These are phyloP conservation scores for Staphylotrichum longicolle DNA, from an alignment of 495 filamentous ascomycete species.

Conservation along the genomic window DNA sequence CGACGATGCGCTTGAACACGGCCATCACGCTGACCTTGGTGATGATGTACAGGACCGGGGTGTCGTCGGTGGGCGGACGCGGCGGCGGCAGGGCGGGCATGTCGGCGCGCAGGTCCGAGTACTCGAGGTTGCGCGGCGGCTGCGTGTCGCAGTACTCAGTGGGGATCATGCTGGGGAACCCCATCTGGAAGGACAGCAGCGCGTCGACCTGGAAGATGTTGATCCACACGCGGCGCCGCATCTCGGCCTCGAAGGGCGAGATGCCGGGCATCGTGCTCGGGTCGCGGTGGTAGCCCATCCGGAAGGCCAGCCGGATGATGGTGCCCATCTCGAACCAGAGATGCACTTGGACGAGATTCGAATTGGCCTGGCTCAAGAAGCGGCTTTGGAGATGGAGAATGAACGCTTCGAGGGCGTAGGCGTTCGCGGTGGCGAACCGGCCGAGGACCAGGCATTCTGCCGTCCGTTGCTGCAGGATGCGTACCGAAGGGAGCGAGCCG, in stretches of 20 bases:
- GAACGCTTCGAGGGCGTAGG: conserved; percentile 4
- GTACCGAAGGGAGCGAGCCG: background rate
- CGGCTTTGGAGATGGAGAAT: conserved; percentile 6
- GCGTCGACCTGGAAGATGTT: conserved; percentile 11
- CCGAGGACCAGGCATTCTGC: conserved; percentile 9
- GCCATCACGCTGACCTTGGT: background rate
- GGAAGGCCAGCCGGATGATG: conserved; percentile 2
- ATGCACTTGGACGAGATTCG: background rate
- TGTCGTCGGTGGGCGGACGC: background rate
- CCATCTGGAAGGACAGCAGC: conserved; percentile 8
- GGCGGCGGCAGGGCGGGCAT: background rate
- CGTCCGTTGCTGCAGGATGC: background rate
- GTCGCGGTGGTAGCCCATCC: conserved; percentile 13
- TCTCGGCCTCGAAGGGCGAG: conserved; percentile 2
- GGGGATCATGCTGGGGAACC: conserved; percentile 10
- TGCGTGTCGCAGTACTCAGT: conserved; percentile 3
- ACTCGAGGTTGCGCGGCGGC: conserved; percentile 4
- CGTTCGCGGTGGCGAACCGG: conserved; percentile 4
- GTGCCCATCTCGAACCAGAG: conserved; percentile 9
- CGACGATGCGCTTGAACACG: conserved; percentile 5
- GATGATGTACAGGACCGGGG: conserved; percentile 4
- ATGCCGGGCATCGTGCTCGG: conserved; percentile 2
- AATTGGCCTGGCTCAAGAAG: background rate
- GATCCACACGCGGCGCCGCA: conserved; percentile 5
- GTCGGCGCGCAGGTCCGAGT: background rate